Percentiles rank a stretch among this genome's conserved stretches.
These are phyloP conservation scores for Datura wrightii DNA, from an alignment of 257 asterid genomes.

Conservation along the genomic window DNA sequence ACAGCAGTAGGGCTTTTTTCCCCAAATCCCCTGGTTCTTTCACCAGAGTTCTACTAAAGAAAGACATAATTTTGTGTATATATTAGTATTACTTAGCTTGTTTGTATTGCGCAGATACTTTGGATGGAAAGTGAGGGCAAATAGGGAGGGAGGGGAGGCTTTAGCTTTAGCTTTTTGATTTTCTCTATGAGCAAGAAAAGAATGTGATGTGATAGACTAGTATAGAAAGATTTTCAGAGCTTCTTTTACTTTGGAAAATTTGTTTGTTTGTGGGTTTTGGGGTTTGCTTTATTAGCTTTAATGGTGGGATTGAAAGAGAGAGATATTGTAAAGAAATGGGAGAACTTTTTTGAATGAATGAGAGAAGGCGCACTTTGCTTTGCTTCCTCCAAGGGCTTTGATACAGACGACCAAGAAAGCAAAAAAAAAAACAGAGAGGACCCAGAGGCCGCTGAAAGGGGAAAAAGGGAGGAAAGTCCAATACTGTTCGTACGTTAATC, in stretches of 20 bases:
- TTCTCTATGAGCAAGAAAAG: constrained; percentile 71
- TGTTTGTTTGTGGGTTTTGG: constrained; percentile 19
- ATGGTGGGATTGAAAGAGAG: constrained; percentile 18
- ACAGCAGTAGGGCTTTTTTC: not conserved
- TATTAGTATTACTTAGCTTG: constrained; percentile 32
- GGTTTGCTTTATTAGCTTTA: constrained; percentile 29
- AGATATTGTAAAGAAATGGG: constrained; percentile 33
- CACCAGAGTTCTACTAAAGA: constrained; percentile 32
- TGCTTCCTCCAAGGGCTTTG: constrained; percentile 34
- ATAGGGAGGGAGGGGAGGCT: not conserved
- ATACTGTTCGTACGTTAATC: not conserved
- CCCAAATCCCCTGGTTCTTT: constrained; percentile 32
- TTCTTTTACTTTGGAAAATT: not conserved
- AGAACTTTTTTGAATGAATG: constrained; percentile 33
- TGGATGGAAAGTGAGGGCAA: constrained; percentile 64
- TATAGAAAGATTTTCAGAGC: not conserved
- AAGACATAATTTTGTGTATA: constrained; percentile 35
- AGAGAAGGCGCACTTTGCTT: constrained; percentile 45
- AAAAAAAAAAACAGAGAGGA: not conserved
- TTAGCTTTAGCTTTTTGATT: constrained; percentile 40
- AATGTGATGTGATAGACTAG: constrained; percentile 44
- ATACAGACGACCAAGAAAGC: not conserved
- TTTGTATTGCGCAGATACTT: constrained; percentile 55
- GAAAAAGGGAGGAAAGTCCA: not conserved
- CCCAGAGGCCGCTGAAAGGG: not conserved